Evolutionary conservation across 768 basidiomycete species (phyloP).

Genomic region (Boletus rex-veris): DNA sequence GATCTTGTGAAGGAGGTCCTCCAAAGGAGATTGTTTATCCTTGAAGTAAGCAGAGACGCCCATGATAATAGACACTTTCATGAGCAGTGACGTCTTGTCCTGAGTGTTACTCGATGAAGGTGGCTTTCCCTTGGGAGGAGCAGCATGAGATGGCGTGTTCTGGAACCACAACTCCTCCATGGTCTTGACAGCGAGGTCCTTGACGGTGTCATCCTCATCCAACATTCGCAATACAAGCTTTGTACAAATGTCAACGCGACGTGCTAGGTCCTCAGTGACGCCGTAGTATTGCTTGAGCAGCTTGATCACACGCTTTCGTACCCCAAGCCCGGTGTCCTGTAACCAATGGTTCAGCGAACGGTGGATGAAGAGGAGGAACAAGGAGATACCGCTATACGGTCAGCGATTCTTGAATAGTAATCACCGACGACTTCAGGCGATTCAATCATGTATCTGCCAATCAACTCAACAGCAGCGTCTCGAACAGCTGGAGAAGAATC

Average conservation of each 20-base stretch:
- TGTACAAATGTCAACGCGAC: conserved; percentile 76
- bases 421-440: conserved; percentile 83
- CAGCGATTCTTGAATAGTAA: conserved; percentile 85
- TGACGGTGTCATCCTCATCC: conserved; percentile 94
- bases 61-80: conserved; percentile 81
- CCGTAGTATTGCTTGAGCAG: conserved; percentile 80
- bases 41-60: conserved; percentile 77
- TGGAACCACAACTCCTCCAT: conserved; percentile 92
- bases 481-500: conserved; percentile 94
- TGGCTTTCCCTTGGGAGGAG: conserved; percentile 38
- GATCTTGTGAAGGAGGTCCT: conserved; percentile 81
- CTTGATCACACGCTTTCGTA: conserved; percentile 95
- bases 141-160: conserved; percentile 27
- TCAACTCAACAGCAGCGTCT: conserved; percentile 93
- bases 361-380: neutral
- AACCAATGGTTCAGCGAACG: neutral
- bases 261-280: conserved; percentile 54
- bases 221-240: conserved; percentile 79
- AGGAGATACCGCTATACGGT: conserved; percentile 78
- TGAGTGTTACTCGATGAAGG: conserved; percentile 31
- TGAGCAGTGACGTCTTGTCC: conserved; percentile 54
- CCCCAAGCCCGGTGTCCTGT: conserved; percentile 91
- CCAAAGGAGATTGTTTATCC: conserved; percentile 79
- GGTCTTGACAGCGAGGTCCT: conserved; percentile 87
- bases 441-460: conserved; percentile 96